Percentiles rank a stretch among this genome's conserved stretches.
Conservation (phyloP, 192 early-diverging fungal species). For the Funneliformis mosseae region DNA sequence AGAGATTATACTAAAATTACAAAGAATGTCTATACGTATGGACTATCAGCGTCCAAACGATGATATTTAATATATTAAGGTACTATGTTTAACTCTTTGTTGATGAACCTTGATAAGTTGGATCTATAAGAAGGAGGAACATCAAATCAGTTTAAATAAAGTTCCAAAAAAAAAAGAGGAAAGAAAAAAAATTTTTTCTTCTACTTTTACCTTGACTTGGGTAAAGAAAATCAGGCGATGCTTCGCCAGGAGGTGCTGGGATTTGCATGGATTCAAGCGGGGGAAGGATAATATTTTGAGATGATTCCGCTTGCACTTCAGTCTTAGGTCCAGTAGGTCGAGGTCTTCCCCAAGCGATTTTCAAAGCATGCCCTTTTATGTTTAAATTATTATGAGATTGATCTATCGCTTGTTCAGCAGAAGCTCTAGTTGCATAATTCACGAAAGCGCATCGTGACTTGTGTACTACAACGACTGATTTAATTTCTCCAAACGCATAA, state of each 20-base stretch:
- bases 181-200: neutral
- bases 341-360: slow-evolving; percentile 85
- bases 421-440: slow-evolving; percentile 77
- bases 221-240: slow-evolving; percentile 32
- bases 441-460: slow-evolving; percentile 90
- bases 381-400: slow-evolving; percentile 69
- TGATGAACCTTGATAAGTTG: slow-evolving; percentile 52
- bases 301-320: slow-evolving; percentile 44
- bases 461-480: slow-evolving; percentile 78
- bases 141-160: neutral
- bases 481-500: slow-evolving; percentile 85
- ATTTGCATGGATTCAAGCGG: slow-evolving; percentile 40
- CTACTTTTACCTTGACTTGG: slow-evolving; percentile 42
- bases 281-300: slow-evolving; percentile 37
- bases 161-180: neutral
- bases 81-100: slow-evolving; percentile 32
- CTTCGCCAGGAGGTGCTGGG: slow-evolving; percentile 46
- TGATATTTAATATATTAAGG: too few relatives aligned
- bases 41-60: too few relatives aligned
- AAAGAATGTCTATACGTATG: too few relatives aligned
- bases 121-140: slow-evolving; percentile 27
- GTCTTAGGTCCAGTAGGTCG: slow-evolving; percentile 69
- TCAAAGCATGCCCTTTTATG: slow-evolving; percentile 70
- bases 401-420: slow-evolving; percentile 85
- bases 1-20: too few relatives aligned